phyloP scores from a whole-genome alignment of 495 filamentous ascomycete species.

The Hyaloscypha variabilis region DNA sequence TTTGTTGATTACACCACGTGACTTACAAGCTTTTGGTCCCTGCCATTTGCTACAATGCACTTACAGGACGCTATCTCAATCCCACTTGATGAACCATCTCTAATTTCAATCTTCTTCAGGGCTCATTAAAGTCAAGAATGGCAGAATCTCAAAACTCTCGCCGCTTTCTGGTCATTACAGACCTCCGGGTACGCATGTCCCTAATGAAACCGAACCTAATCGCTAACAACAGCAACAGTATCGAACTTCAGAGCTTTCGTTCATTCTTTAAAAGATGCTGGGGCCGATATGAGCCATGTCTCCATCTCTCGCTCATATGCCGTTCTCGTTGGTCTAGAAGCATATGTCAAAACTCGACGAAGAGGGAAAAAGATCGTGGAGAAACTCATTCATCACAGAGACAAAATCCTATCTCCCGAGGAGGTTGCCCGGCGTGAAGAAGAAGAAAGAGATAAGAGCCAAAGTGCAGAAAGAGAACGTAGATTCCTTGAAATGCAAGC shows the following conservation, averaged over 20 bases:
- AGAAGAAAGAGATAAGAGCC: constrained; percentile 33
- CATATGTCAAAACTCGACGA: constrained; percentile 59
- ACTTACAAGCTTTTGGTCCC: no score
- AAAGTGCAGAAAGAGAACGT: constrained; percentile 29
- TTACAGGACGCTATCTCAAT: no score
- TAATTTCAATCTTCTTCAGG: no score
- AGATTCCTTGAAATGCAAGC: constrained; percentile 26
- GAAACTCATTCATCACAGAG: constrained; percentile 28
- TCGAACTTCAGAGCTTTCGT: constrained; percentile 83
- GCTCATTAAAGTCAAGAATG: constrained; percentile 83
- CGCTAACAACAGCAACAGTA: constrained; percentile 31
- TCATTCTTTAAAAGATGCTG: constrained; percentile 66
- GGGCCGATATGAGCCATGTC: constrained; percentile 78
- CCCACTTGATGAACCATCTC: no score
- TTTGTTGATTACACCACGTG: no score
- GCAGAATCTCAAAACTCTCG: constrained; percentile 60
- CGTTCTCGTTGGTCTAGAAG: constrained; percentile 79
- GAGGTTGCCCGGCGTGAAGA: constrained; percentile 30
- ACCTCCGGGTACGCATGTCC: constrained; percentile 53
- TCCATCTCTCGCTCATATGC: constrained; percentile 81
- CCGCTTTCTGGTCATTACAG: constrained; percentile 83
- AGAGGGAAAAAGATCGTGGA: constrained; percentile 28
- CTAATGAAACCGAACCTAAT: neutral
- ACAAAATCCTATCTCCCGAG: constrained; percentile 25
- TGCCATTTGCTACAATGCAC: no score